Conservation (phyloP, 2,329 filamentous ascomycete genomes). For the Cryoendolithus antarcticus region DNA sequence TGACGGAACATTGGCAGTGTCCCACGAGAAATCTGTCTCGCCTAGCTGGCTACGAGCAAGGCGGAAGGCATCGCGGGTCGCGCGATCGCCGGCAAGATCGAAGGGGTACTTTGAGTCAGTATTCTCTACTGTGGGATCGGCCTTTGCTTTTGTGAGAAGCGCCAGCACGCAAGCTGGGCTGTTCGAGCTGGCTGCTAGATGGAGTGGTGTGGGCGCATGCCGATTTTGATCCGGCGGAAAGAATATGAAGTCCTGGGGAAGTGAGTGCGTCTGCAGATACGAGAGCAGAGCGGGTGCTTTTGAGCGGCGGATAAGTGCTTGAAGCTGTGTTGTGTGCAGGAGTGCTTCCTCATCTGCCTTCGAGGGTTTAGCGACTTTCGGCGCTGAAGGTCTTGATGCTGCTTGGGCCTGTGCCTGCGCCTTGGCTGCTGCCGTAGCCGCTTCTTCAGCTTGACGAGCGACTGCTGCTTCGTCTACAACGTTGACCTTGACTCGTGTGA, state of each 20-base stretch:
- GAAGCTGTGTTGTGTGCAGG: conserved; percentile 79
- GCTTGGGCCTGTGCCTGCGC: conserved; percentile 14
- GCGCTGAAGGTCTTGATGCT: conserved; percentile 35
- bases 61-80: conserved; percentile 83
- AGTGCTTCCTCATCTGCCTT: conserved; percentile 75
- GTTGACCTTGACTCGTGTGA: conserved; percentile 78
- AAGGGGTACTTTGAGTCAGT: conserved; percentile 74
- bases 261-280: conserved; percentile 65
- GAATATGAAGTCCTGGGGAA: conserved; percentile 64
- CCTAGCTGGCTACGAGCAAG: conserved; percentile 74
- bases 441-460: conserved; percentile 34
- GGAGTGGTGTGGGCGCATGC: conserved; percentile 72
- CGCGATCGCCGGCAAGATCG: conserved; percentile 72
- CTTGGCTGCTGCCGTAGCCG: conserved; percentile 31
- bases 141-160: conserved; percentile 60
- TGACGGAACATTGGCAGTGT: conserved; percentile 57
- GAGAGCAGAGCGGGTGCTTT: conserved; percentile 78
- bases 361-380: conserved; percentile 51
- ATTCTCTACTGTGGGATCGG: conserved; percentile 61
- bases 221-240: conserved; percentile 58
- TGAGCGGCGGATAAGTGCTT: conserved; percentile 74
- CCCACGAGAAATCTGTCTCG: conserved; percentile 68
- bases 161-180: conserved; percentile 64
- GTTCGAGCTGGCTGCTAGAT: conserved; percentile 74
- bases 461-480: conserved; percentile 59